Evolutionary conservation across 2,329 filamentous ascomycete genomes (phyloP), one percentile per base, ranked within the genome.

Genomic region (Claviceps africana): DNA sequence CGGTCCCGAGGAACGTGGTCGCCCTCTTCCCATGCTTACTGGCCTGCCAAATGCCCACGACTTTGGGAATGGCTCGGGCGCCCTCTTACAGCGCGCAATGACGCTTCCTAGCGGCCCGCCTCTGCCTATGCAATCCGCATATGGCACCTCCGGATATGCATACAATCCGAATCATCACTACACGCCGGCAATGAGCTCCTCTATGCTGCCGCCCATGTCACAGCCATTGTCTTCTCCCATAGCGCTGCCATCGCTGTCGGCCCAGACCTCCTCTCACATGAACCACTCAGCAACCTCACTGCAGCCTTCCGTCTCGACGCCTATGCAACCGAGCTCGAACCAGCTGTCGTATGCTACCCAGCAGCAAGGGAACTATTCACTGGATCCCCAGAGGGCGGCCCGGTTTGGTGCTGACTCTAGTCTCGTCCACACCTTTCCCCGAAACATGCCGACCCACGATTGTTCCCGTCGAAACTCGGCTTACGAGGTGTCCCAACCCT

Each of bases 11-110:
- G 52, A 54, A n/a, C 48, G 49, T 13, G 40, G 39, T 30, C 50
- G 53, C 15, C 25, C 31, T 8, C 44, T 46, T 1, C n/a, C 52
- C 22, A 47, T 60, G 31, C 53, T 56, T 15, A 21, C 47, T 2
- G 33, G 54, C 5, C 46, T 61, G 22, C 25, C 53, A 10, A 43
- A 51, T 25, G 52, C 53, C 13, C 53, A 58, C 10, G 54, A 58
- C 1, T 58, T 58, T 46, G 21, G 30, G 35, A 21, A 46, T 13
- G 19, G 44, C 2, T 44, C 55, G 13, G 53, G 54, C 46, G 55
- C 55, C 37, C 37, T 60, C 19, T 52, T 63, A 15, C 62, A 63
- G n/a, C 58, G 61, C 13, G 56, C 57, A 33, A 58, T 63, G 56
- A 59, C 59, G 10, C 53, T 60, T 8, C 56, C 62, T 17, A 59